Conservation (phyloP, 2,329 filamentous ascomycete species). For the Claviceps digitariae region DNA sequence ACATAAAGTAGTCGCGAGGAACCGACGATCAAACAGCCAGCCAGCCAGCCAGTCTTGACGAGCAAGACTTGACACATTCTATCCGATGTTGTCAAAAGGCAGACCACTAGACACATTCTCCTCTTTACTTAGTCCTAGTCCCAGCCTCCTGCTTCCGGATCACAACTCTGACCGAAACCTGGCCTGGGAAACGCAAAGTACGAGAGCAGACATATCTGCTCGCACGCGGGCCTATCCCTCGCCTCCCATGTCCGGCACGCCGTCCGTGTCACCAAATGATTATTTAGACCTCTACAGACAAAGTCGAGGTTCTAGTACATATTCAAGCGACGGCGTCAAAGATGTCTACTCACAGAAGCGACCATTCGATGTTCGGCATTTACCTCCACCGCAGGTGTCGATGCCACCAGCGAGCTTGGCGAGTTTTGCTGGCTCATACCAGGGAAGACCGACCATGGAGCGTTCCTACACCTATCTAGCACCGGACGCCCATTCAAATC, state of each 20-base stretch:
- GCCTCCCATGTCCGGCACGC: slow-evolving; percentile 62
- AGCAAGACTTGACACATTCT: slow-evolving; percentile 23
- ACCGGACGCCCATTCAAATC: slow-evolving; percentile 11
- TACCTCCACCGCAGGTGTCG: slow-evolving; percentile 13
- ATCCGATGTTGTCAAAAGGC: slow-evolving; percentile 42
- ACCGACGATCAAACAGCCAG: not conserved
- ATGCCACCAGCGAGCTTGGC: slow-evolving; percentile 11
- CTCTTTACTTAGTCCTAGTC: slow-evolving; percentile 42
- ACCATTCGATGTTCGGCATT: slow-evolving; percentile 11
- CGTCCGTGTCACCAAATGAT: slow-evolving; percentile 44
- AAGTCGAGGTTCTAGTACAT: slow-evolving; percentile 31
- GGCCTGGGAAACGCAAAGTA: slow-evolving; percentile 4
- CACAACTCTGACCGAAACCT: slow-evolving; percentile 29
- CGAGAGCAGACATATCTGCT: slow-evolving; percentile 34
- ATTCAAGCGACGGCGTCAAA: slow-evolving; percentile 28
- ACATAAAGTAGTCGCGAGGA: not conserved
- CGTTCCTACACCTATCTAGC: slow-evolving; percentile 14
- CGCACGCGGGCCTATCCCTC: slow-evolving; percentile 51
- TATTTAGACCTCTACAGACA: slow-evolving; percentile 43
- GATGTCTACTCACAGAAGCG: slow-evolving; percentile 31
- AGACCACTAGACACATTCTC: slow-evolving; percentile 27
- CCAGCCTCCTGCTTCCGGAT: slow-evolving; percentile 41
- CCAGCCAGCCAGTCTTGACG: slow-evolving; percentile 18
- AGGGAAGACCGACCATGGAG: slow-evolving; percentile 13
- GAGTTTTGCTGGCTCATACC: slow-evolving; percentile 11